phyloP scores from a whole-genome alignment of 371 early-diverging fungal species.

The Syncephalastrum sp. region DNA sequence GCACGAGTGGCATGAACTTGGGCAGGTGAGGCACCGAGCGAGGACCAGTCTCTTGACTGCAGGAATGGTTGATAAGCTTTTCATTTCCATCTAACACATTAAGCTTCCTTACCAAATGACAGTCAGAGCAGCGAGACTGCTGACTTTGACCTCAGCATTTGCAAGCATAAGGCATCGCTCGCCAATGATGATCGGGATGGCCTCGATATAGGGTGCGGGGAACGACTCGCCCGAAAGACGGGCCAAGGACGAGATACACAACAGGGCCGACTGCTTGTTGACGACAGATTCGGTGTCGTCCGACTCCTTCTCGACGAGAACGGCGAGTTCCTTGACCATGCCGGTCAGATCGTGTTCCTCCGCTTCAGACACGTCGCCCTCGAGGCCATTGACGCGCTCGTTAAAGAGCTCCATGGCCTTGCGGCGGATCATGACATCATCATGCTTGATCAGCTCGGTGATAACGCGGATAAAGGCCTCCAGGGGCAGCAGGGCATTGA shows the following conservation, averaged over 20 bases:
- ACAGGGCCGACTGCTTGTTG: constrained; percentile 78
- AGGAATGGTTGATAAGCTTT: constrained; percentile 4
- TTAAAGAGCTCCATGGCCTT: constrained; percentile 81
- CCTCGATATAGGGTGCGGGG: constrained; percentile 59
- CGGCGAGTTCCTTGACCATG: constrained; percentile 46
- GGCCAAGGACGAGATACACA: constrained; percentile 78
- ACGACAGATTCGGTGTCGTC: constrained; percentile 53
- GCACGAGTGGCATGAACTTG: constrained; percentile 75
- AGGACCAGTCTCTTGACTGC: constrained; percentile 70
- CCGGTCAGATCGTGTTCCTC: constrained; percentile 45
- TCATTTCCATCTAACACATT: neutral
- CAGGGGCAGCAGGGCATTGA: constrained; percentile 74
- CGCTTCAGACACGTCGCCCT: constrained; percentile 41
- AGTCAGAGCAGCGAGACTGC: constrained; percentile 73
- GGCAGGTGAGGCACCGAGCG: constrained; percentile 84
- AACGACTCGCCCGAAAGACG: constrained; percentile 62
- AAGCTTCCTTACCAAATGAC: constrained; percentile 47
- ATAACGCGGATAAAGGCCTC: constrained; percentile 74
- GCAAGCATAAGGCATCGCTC: constrained; percentile 47
- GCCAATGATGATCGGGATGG: constrained; percentile 62
- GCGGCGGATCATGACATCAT: constrained; percentile 69
- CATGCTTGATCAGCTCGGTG: constrained; percentile 63
- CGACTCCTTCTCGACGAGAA: constrained; percentile 44
- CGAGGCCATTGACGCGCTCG: constrained; percentile 58
- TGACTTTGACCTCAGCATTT: constrained; percentile 65